A percentile compares a stretch with the other conserved stretches of the same genome.
phyloP scores from a whole-genome alignment of 1,284 basidiomycete genomes.

The Clitocybe nebularis region DNA sequence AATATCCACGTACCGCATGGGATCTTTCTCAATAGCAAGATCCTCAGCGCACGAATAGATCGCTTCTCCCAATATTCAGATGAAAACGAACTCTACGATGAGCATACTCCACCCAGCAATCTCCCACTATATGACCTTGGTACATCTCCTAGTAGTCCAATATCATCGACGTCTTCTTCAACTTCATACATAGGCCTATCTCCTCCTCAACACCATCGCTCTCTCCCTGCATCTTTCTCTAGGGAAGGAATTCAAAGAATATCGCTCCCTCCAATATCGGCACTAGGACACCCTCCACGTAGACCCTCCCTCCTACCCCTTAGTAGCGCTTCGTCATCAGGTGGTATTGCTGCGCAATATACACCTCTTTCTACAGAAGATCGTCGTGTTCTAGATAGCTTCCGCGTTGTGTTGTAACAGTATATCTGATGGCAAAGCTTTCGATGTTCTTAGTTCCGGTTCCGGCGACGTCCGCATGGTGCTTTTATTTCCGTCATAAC shows the following conservation, averaged over 20 bases:
- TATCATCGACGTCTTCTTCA: slow-evolving; percentile 25
- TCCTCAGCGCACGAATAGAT: slow-evolving; percentile 41
- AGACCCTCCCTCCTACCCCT: slow-evolving; percentile 24
- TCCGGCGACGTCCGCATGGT: too few species aligned
- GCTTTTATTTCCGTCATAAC: too few species aligned
- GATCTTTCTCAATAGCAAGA: slow-evolving; percentile 62
- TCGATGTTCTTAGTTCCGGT: neutral
- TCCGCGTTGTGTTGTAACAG: slow-evolving; percentile 51
- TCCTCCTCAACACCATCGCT: slow-evolving; percentile 19
- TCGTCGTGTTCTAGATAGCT: slow-evolving; percentile 49
- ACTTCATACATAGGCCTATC: slow-evolving; percentile 30
- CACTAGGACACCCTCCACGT: slow-evolving; percentile 27
- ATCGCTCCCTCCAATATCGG: slow-evolving; percentile 21
- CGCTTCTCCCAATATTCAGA: slow-evolving; percentile 36
- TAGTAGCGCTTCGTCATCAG: slow-evolving; percentile 20
- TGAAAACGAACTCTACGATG: slow-evolving; percentile 32
- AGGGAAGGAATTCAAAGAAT: slow-evolving; percentile 15
- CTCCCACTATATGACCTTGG: slow-evolving; percentile 12
- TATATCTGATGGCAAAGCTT: too few species aligned
- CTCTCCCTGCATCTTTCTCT: slow-evolving; percentile 21
- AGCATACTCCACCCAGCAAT: slow-evolving; percentile 19
- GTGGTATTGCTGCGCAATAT: slow-evolving; percentile 30
- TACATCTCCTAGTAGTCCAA: slow-evolving; percentile 6
- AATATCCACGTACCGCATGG: slow-evolving; percentile 58
- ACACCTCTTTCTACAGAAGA: slow-evolving; percentile 55